Percentiles rank a stretch among this genome's conserved stretches.
These are phyloP conservation scores for Boletus pseudopeckii DNA, from an alignment of 768 basidiomycete genomes.

Conservation along the genomic window DNA sequence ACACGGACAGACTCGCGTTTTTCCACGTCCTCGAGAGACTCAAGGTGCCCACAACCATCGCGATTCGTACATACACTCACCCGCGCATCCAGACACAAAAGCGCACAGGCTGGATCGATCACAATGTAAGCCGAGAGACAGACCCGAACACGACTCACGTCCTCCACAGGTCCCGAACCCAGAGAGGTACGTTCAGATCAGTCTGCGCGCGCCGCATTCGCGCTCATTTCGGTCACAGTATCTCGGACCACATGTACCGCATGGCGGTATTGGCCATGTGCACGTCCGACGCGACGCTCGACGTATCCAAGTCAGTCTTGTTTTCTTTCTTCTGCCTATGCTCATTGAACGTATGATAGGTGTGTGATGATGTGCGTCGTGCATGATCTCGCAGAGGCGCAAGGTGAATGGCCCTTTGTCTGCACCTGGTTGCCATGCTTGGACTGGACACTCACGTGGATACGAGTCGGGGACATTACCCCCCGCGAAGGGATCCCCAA, in stretches of 20 bases:
- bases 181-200: constrained; percentile 57
- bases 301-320: constrained; percentile 61
- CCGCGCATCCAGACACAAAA: constrained; percentile 74
- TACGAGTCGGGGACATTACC: constrained; percentile 85
- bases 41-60: constrained; percentile 53
- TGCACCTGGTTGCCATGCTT: too few relatives aligned
- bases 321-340: background rate
- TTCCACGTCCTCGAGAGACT: constrained; percentile 86
- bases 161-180: constrained; percentile 65
- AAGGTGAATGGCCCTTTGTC: constrained; percentile 48
- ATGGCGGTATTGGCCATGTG: constrained; percentile 96
- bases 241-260: constrained; percentile 96
- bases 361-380: constrained; percentile 89
- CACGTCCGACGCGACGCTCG: constrained; percentile 66
- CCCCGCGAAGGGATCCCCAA: constrained; percentile 85
- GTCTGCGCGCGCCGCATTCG: background rate
- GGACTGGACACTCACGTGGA: background rate
- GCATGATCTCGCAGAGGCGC: constrained; percentile 95
- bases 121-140: constrained; percentile 38
- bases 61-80: background rate
- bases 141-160: constrained; percentile 2
- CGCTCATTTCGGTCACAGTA: constrained; percentile 41
- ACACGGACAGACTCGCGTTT: constrained; percentile 77
- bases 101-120: constrained; percentile 91
- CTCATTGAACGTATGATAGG: constrained; percentile 24